Evolutionary conservation across 164 flowering plant genomes (phyloP), one percentile per base, ranked within the genome.

Genomic region (Brasenia schreberi): DNA sequence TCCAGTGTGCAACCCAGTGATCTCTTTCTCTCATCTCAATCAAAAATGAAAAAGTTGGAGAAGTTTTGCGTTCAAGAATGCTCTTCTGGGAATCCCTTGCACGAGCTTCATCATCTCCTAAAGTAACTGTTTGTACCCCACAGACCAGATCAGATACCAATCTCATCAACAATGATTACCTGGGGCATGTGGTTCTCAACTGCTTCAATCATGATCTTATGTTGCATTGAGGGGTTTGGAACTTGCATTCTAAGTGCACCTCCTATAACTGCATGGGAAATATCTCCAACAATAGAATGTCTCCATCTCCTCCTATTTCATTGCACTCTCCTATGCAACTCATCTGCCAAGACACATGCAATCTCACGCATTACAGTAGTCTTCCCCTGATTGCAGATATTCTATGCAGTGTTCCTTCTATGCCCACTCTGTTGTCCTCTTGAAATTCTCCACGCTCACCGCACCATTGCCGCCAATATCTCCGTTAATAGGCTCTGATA

Each of bases 121-220:
- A 74, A 60, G 88, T 82, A 61, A 83, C 86, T 62, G 80, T 80
- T 77, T 80, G 80, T 23, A 85, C 77, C 72, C 93, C 90, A 12
- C 93, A 88, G 64, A 85, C 71, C 93, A 85, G 78, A 33, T 33
- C 39, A 33, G 4, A 33, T 84, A 73, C 90, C 84, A 76, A 88
- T 83, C 73, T 88, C 94, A 79, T 88, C 94, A 68, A 88, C 84
- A 49, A 88, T 81, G 67, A 88, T 84, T 69, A 83, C 87, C 78
- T 88, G 80, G 66, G 89, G 94, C 90, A 82, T 88, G 79, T 85
- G 94, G 75, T 88, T 88, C 69, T 85, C 90, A 61, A 88, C 89
- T 63, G 89, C 90, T 74, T 85, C 94, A 78, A 82, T 83, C 94
- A 88, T 88, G 45, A 86, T 83, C 63, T 63, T 79, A 69, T 86